These are phyloP conservation scores for Penicillium robsamsonii DNA, from an alignment of 495 filamentous ascomycete species.

Conservation along the genomic window DNA sequence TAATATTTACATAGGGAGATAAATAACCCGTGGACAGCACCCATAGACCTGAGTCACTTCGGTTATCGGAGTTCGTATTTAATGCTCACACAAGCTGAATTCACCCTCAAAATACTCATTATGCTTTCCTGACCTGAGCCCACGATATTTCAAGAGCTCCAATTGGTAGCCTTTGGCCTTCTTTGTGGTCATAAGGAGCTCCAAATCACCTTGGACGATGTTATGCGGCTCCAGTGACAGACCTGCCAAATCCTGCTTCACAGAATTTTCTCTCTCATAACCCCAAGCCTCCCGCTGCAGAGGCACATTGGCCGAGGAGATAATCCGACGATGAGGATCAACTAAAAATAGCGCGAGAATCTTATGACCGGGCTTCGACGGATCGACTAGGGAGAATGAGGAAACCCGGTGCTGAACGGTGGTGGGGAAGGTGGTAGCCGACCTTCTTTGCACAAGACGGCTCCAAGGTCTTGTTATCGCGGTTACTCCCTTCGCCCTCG, in stretches of 20 bases:
- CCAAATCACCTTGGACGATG: slow-evolving; percentile 21
- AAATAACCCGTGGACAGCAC: not conserved
- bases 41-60: not conserved
- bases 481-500: not conserved
- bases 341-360: slow-evolving; percentile 59
- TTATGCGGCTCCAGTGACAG: slow-evolving; percentile 17
- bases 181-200: slow-evolving; percentile 38
- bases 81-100: slow-evolving; percentile 32
- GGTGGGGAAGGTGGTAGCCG: slow-evolving; percentile 36
- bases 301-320: slow-evolving; percentile 57
- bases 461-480: slow-evolving; percentile 34
- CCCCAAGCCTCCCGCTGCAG: slow-evolving; percentile 49
- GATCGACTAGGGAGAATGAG: slow-evolving; percentile 50
- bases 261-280: slow-evolving; percentile 9
- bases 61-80: not conserved
- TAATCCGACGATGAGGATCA: slow-evolving; percentile 51
- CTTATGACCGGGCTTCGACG: slow-evolving; percentile 53
- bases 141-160: slow-evolving; percentile 51
- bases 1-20: not conserved
- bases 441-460: slow-evolving; percentile 28
- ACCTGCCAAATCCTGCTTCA: not conserved
- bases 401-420: slow-evolving; percentile 52
- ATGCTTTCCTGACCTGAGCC: slow-evolving; percentile 7
- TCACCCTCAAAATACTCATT: slow-evolving; percentile 23
- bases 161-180: slow-evolving; percentile 46